Evolutionary conservation across 139 green algal species (phyloP), one percentile per base, ranked within the genome.

Genomic region (Micromonas commoda): DNA sequence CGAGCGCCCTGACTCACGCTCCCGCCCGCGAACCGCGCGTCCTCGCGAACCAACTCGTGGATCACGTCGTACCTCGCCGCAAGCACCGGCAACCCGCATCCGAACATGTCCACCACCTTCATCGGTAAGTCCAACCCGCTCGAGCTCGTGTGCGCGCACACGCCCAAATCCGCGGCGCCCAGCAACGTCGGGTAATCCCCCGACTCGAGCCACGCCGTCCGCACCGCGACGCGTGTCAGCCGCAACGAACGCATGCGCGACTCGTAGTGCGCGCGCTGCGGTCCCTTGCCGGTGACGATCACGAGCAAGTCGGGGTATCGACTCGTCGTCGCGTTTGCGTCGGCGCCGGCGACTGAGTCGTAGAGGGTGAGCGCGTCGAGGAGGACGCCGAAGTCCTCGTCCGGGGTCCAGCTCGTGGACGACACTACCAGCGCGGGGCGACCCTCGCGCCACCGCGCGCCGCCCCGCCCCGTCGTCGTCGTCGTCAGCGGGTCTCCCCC

Each of bases 51-150:
- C 51, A 97, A 86, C 83, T 98, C 92, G 4, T 26, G 24, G 6
- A 97, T 91, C 86, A 89, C 96, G 39, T 66, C 67, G 85, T 97
- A 99, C 53, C 78, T 52, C 23, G 89, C 80, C 1, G 93, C 89
- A 70, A 86, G 92, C 0, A 98, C 95, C 3, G 95, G 95, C 57
- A 97, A 81, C 3, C 91, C 92, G 69, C 86, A 87, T 0, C 95
- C 95, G 88, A 96, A 97, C 95, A 98, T 98, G 85, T 99, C 94
- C 1, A 98, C 91, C n/a, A 88, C 87, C 86, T 99, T 99, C 95
- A 99, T 99, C 0, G 95, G 95, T 54, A 99, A 88, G 81, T 99
- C 95, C 31, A 99, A 79, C 24, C 93, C 93, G 0, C 86, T 94
- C 4, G 87, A 95, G 2, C 91, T 97, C 0, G 88, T 88, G 78